Base-by-base conservation (phyloP, 108 stramenopile genomes). In the Skeletonema marinoi region DNA sequence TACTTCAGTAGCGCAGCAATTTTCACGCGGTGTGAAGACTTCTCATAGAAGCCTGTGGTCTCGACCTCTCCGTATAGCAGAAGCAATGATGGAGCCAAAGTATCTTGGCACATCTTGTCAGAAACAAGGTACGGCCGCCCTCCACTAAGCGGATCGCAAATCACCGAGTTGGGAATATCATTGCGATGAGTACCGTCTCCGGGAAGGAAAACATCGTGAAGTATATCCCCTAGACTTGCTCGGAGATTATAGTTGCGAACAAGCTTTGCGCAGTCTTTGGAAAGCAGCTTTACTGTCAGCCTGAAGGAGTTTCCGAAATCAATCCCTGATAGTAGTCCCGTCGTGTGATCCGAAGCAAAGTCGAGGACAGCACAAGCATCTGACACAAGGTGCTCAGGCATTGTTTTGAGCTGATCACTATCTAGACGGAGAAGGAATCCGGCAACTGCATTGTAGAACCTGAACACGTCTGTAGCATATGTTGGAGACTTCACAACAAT, bases 41-140 rank as follows among this genome's bases (percentile, higher is more conserved):
- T 96, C 32, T 99, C 98, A 70, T 99, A 98, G 65, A 87, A 92
- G 19, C 98, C 98, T 1, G 97, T 97, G 68, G 96, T 93, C 71
- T 99, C 98, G 5, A 98, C 98, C 79, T 98, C 98, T 54, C 98
- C 98, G 75, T 98, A 99, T 38, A 99, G 78, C 32, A 97, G 89
- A 39, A 98, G 85, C 14, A 99, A 86, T 11, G 97, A 95, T 0
- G 98, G 98, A 10, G 98, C 98, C 60, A 99, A 85, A 31, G 89
- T 88, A 75, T 92, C 89, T 82, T 97, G 95, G 1, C 95, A 92
- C 21, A 78, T 46, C 30, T 80, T 76, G 79, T 93, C 93, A 33
- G 91, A 92, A 8, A 88, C 75, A 31, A 92, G 87, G 74, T 88
- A 95, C 6, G 92, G 86, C 58, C 80, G 89, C 1, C 90, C 93